phyloP scores from a whole-genome alignment of 768 basidiomycete genomes.

The Ramaria rubella region DNA sequence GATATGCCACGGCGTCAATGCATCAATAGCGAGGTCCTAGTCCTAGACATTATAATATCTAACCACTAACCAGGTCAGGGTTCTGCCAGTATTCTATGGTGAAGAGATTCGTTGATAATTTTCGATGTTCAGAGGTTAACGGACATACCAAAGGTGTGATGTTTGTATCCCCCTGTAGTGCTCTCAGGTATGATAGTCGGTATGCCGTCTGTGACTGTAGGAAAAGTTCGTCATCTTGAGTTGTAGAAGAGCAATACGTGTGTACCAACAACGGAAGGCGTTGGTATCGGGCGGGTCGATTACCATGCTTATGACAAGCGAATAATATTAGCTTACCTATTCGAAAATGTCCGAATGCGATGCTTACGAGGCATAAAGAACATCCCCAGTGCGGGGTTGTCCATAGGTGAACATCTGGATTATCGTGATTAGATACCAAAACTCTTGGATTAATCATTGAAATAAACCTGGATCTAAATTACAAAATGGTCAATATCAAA shows the following conservation, averaged over 20 bases:
- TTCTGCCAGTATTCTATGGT: slow-evolving; percentile 44
- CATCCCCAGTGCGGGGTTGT: slow-evolving; percentile 44
- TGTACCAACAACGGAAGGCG: not conserved
- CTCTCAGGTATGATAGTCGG: slow-evolving; percentile 42
- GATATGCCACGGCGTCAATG: not conserved
- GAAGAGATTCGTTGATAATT: slow-evolving; percentile 17
- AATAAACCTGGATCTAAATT: not conserved
- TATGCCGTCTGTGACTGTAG: slow-evolving; percentile 43
- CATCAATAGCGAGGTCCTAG: no score
- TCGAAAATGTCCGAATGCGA: no score
- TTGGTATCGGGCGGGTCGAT: not conserved
- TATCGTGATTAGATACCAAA: no score
- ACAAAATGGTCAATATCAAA: not conserved
- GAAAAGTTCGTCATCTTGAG: slow-evolving; percentile 3
- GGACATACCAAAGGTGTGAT: slow-evolving; percentile 22
- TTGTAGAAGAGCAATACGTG: slow-evolving; percentile 23
- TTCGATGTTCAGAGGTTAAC: slow-evolving; percentile 17
- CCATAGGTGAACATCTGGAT: slow-evolving; percentile 22
- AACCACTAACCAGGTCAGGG: slow-evolving; percentile 35
- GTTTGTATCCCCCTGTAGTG: slow-evolving; percentile 42
- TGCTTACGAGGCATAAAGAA: slow-evolving; percentile 28
- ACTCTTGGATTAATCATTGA: not conserved
- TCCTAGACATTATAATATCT: not conserved
- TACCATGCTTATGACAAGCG: not conserved
- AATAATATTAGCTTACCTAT: no score